Percentiles rank a stretch among this genome's conserved stretches.
These are phyloP conservation scores for Cordyceps fumosorosea DNA, from an alignment of 2,329 filamentous ascomycete genomes.

Conservation along the genomic window DNA sequence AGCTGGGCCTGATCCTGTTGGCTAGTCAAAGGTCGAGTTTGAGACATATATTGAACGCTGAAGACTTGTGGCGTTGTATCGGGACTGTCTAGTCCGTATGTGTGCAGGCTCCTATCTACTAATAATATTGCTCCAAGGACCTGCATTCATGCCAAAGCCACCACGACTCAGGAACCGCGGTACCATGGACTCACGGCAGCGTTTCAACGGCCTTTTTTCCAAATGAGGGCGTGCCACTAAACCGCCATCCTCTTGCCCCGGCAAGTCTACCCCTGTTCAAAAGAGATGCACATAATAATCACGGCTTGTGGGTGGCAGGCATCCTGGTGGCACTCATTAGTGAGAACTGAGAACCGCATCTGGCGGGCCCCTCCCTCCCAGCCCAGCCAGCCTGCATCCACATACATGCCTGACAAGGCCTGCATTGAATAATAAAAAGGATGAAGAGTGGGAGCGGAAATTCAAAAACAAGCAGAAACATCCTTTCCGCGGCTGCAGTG, in stretches of 20 bases:
- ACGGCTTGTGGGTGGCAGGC: background rate
- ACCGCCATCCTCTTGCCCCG: background rate
- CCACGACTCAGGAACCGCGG: slow-evolving; percentile 11
- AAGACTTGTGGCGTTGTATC: background rate
- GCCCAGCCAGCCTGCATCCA: background rate
- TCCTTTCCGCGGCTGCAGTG: background rate
- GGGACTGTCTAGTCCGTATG: background rate
- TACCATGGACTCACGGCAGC: background rate
- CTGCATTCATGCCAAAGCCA: slow-evolving; percentile 1
- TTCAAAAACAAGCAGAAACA: background rate
- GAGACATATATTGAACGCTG: background rate
- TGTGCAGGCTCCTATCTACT: background rate
- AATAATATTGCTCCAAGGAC: background rate
- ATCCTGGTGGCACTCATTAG: background rate
- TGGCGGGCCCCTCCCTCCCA: slow-evolving; percentile 1
- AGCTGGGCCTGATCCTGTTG: background rate
- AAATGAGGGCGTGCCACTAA: slow-evolving; percentile 7
- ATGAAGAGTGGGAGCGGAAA: background rate
- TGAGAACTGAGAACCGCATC: background rate
- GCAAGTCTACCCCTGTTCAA: background rate
- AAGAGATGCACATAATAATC: background rate
- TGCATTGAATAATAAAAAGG: slow-evolving; percentile 3
- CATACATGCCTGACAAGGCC: slow-evolving; percentile 2
- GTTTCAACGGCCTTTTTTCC: slow-evolving; percentile 4
- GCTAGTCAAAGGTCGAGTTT: background rate